Evolutionary conservation across 2,329 filamentous ascomycete genomes (phyloP).

Genomic region (Microcyclosporella mali): DNA sequence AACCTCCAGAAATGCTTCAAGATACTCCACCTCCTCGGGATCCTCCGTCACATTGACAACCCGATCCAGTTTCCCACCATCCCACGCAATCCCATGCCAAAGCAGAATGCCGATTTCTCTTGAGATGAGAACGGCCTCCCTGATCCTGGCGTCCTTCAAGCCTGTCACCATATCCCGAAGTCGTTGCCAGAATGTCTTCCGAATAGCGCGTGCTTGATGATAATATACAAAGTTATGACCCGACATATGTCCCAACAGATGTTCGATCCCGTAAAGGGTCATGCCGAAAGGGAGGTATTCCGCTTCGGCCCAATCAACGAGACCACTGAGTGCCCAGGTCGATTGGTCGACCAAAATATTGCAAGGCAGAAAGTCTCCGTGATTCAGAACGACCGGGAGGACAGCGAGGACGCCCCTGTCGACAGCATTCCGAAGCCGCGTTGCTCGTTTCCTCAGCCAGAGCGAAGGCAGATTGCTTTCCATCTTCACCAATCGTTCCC

Average conservation of each 20-base stretch:
- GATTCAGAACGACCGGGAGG: conserved; percentile 53
- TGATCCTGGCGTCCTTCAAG: conserved; percentile 26
- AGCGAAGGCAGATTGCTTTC: conserved; percentile 2
- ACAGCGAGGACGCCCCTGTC: conserved; percentile 16
- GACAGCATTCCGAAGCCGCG: neutral
- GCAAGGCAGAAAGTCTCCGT: conserved; percentile 54
- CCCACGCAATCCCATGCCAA: conserved; percentile 52
- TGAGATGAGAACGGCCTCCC: conserved; percentile 38
- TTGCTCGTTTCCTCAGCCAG: conserved; percentile 5
- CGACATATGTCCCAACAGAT: conserved; percentile 49
- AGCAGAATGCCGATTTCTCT: conserved; percentile 53
- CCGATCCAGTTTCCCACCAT: conserved; percentile 53
- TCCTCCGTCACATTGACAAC: conserved; percentile 50
- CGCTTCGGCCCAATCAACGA: conserved; percentile 61
- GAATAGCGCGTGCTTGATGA: conserved; percentile 38
- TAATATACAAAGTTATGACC: conserved; percentile 37
- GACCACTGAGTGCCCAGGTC: conserved; percentile 44
- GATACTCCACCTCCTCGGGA: conserved; percentile 48
- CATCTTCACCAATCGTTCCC: conserved; percentile 6
- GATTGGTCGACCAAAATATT: conserved; percentile 51
- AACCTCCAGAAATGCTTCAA: conserved; percentile 38
- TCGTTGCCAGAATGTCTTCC: conserved; percentile 47
- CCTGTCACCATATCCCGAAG: conserved; percentile 34
- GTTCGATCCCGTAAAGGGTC: conserved; percentile 55
- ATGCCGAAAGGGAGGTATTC: conserved; percentile 56